These are phyloP conservation scores for Linaria vulgaris DNA, from an alignment of 257 asterid genomes.

Conservation along the genomic window DNA sequence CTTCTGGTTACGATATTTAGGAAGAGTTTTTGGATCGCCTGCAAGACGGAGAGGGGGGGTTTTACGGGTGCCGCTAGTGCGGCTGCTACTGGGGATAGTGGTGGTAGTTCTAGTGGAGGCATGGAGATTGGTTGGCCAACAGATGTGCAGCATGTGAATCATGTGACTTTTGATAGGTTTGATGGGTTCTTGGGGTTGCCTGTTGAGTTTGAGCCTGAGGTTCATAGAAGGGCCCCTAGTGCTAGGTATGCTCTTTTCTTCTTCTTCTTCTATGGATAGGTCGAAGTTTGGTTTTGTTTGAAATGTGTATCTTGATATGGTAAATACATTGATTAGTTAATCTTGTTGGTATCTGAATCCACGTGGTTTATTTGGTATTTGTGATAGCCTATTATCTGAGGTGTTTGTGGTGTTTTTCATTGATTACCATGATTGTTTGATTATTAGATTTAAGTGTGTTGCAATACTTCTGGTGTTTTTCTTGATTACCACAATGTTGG, in stretches of 20 bases:
- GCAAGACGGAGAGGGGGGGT: slow-evolving; percentile 60
- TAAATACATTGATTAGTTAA: not conserved
- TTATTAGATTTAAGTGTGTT: not conserved
- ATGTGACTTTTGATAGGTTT: slow-evolving; percentile 95
- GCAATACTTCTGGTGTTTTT: no score
- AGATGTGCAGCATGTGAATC: slow-evolving; percentile 90
- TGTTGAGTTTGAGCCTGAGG: slow-evolving; percentile 97
- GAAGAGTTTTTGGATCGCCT: slow-evolving; percentile 82
- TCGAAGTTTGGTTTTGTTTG: not conserved
- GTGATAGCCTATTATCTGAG: slow-evolving; percentile 6
- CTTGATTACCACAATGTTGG: slow-evolving; percentile 6
- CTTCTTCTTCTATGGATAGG: slow-evolving; percentile 6
- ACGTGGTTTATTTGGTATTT: slow-evolving; percentile 7
- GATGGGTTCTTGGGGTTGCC: slow-evolving; percentile 98
- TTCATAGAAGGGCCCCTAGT: slow-evolving; percentile 88
- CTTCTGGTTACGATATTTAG: slow-evolving; percentile 74
- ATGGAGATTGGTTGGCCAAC: slow-evolving; percentile 99
- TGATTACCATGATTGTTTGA: slow-evolving; percentile 11
- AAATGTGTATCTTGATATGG: not conserved
- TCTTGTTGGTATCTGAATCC: slow-evolving; percentile 18
- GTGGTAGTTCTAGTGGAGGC: slow-evolving; percentile 35
- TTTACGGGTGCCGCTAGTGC: slow-evolving; percentile 33
- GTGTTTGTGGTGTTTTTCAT: slow-evolving; percentile 9
- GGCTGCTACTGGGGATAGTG: slow-evolving; percentile 10
- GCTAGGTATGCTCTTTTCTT: slow-evolving; percentile 64